Conservation (phyloP, 2,329 filamentous ascomycete genomes). For the Madurella fahalii region DNA sequence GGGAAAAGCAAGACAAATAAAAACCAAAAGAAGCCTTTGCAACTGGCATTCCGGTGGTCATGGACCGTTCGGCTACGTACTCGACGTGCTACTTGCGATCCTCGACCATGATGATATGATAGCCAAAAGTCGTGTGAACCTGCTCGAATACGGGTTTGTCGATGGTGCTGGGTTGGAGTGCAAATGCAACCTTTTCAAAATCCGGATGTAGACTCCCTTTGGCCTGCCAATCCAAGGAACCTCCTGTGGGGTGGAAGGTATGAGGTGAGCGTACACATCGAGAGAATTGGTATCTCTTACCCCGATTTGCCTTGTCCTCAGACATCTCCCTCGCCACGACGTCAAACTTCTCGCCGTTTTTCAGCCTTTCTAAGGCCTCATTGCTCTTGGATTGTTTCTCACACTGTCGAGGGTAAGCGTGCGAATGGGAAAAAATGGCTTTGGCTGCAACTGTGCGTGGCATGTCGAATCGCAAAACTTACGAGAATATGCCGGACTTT, state of each 20-base stretch:
- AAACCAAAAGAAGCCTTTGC: conserved; percentile 26
- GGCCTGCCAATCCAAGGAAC: conserved; percentile 68
- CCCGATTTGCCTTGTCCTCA: conserved; percentile 71
- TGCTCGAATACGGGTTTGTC: conserved; percentile 62
- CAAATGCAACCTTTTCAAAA: conserved; percentile 71
- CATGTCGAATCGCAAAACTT: conserved; percentile 21
- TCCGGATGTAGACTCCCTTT: conserved; percentile 62
- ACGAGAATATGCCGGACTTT: conserved; percentile 71
- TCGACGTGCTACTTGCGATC: conserved; percentile 43
- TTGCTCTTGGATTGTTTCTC: conserved; percentile 76
- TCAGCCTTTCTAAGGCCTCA: conserved; percentile 66
- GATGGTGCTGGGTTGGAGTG: conserved; percentile 62
- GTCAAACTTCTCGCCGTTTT: conserved; percentile 66
- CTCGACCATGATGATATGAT: conserved; percentile 77
- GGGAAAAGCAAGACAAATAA: conserved; percentile 30
- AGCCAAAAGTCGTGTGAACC: conserved; percentile 70
- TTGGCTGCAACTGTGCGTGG: background rate
- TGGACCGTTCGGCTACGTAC: conserved; percentile 4
- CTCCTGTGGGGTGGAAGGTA: conserved; percentile 44
- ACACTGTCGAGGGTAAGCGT: conserved; percentile 42
- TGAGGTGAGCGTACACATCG: background rate
- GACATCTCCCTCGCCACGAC: conserved; percentile 68
- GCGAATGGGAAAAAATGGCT: background rate
- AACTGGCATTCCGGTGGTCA: conserved; percentile 8
- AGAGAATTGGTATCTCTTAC: conserved; percentile 32